Base-by-base conservation (phyloP, 73 alveolate species). In the Paramecium bursaria region DNA sequence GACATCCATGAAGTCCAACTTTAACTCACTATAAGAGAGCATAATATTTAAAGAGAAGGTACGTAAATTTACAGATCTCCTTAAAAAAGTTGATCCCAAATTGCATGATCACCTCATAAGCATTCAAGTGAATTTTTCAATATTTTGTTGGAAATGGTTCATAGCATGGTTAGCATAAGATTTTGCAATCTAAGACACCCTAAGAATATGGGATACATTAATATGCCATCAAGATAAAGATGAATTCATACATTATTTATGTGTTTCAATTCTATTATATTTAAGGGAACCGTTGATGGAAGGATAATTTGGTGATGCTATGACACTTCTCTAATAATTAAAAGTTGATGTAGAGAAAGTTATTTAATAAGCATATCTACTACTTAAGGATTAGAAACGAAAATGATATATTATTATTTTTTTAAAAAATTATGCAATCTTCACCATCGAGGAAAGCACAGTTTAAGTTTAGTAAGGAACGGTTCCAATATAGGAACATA, bases 381-480 rank as follows among this genome's bases (percentile, higher is more conserved):
- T n/a, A n/a, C n/a, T n/a, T n/a, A n/a, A n/a, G n/a, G n/a, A n/a
- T n/a, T n/a, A n/a, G n/a, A n/a, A n/a, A n/a, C n/a, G n/a, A n/a
- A n/a, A n/a, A n/a, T n/a, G n/a, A n/a, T n/a, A n/a, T 67, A 35
- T 67, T 35, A 67, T 61, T 61, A 4, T 35, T 29, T 14, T 39
- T 67, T 48, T 57, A 48, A 27, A 57, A 57, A 30, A 30, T 67
- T 31, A 57, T 57, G 1, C 50, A 33, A 17, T n/a, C n/a, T n/a
- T 67, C 57, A 30, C 82, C 82, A 30, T 67, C 82, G 4, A 67
- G 44, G 82, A 67, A 67, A 47, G 82, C 82, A 30, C 27, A 67
- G 44, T 67, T 67, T 42, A 67, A 67, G 44, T 67, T 67, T 67
- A 67, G 82, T 57, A 67, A 67, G 46, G 82, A 67, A 42, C 54